phyloP scores from a whole-genome alignment of 2,329 filamentous ascomycete genomes.

The Penicillium sp. region DNA sequence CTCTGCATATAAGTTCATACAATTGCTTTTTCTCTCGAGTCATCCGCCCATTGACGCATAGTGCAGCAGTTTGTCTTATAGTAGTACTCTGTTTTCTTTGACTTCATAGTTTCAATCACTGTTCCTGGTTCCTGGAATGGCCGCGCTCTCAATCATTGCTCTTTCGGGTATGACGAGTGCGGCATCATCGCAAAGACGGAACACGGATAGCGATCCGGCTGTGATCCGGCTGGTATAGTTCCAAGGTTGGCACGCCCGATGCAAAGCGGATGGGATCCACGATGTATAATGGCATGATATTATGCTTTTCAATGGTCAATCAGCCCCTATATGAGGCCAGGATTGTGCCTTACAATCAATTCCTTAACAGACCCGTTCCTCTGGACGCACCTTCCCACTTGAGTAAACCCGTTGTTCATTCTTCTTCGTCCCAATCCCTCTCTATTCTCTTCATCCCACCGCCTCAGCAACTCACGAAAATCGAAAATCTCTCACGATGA shows the following conservation, averaged over 20 bases:
- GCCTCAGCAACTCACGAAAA: not conserved
- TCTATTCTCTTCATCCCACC: not conserved
- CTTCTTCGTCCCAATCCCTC: not conserved
- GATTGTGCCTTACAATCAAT: not conserved
- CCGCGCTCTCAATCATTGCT: no score
- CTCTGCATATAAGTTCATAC: not conserved
- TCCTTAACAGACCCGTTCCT: not conserved
- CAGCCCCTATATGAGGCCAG: not conserved
- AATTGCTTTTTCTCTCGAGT: not conserved
- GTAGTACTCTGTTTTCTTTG: no score
- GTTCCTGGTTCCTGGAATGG: not conserved
- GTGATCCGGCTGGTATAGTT: slow-evolving; percentile 26
- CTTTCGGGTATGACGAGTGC: not conserved
- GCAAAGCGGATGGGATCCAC: slow-evolving; percentile 17
- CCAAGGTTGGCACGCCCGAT: slow-evolving; percentile 12
- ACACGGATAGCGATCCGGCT: slow-evolving; percentile 24
- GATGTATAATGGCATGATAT: slow-evolving; percentile 2
- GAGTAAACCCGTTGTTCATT: not conserved
- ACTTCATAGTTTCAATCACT: not conserved
- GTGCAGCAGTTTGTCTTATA: not conserved
- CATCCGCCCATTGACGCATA: not conserved
- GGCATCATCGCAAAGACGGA: slow-evolving; percentile 4
- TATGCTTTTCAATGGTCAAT: not conserved
- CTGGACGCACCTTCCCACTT: not conserved
- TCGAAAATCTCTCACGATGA: slow-evolving; percentile 23